A percentile compares a stretch with the other conserved stretches of the same genome.
Evolutionary conservation across 768 basidiomycete genomes (phyloP).

Genomic region (Gymnopilus dilepis): DNA sequence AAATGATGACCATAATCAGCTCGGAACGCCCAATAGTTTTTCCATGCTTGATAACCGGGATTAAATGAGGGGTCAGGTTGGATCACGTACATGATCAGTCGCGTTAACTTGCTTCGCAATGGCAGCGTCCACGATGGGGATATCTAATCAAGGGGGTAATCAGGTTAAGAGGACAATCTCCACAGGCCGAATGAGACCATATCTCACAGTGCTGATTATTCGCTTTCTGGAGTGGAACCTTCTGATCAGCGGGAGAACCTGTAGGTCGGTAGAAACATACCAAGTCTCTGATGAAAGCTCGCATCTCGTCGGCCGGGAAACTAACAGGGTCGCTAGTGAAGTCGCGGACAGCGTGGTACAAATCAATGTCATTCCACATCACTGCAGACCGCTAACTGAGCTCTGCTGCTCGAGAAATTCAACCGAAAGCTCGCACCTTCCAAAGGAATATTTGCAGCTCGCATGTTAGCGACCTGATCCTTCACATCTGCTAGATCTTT

Average conservation of each 20-base stretch:
- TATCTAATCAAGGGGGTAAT: constrained; percentile 44
- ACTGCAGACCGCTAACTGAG: constrained; percentile 37
- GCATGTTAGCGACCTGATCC: constrained; percentile 57
- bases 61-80: constrained; percentile 1
- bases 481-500: constrained; percentile 58
- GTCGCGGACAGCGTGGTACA: constrained; percentile 71
- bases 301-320: constrained; percentile 61
- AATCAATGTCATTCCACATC: constrained; percentile 82
- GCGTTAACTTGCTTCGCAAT: constrained; percentile 60
- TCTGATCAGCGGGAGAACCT: constrained; percentile 76
- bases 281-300: constrained; percentile 57
- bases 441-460: constrained; percentile 74
- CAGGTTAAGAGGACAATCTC: constrained; percentile 9
- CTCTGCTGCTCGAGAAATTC: constrained; percentile 1
- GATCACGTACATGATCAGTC: constrained; percentile 61
- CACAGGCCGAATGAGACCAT: constrained; percentile 33
- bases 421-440: constrained; percentile 52
- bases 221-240: constrained; percentile 39
- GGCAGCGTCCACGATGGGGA: constrained; percentile 74
- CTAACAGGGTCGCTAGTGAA: constrained; percentile 71
- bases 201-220: constrained; percentile 25
- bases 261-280: constrained; percentile 61
- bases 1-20: constrained; percentile 8
- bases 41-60: not conserved
- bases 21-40: not conserved